Conservation (phyloP, 2,329 filamentous ascomycete genomes). For the Diaporthe sp. region DNA sequence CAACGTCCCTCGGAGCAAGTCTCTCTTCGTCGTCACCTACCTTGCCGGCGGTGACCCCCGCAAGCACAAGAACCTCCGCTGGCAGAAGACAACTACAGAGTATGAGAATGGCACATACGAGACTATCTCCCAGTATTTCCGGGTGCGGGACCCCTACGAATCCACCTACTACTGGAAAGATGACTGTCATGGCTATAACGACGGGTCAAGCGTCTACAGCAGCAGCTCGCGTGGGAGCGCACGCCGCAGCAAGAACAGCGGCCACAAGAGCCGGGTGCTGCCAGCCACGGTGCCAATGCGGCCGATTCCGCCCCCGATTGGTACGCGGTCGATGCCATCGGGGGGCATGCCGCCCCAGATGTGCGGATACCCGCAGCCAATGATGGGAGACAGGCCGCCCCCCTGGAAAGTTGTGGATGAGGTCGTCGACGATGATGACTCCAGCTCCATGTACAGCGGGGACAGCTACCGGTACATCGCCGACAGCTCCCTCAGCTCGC, state of each 20-base stretch:
- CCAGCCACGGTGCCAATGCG: conserved; percentile 15
- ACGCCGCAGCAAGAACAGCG: conserved; percentile 30
- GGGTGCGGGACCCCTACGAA: conserved; percentile 35
- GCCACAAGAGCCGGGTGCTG: background rate
- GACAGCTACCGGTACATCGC: conserved; percentile 22
- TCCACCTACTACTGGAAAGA: conserved; percentile 29
- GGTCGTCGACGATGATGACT: conserved; percentile 22
- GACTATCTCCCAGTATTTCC: conserved; percentile 21
- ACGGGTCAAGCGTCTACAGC: conserved; percentile 24
- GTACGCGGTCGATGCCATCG: background rate
- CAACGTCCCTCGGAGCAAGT: conserved; percentile 28
- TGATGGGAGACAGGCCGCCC: conserved; percentile 8
- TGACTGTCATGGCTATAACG: conserved; percentile 22
- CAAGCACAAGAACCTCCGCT: conserved; percentile 34
- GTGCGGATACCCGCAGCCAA: background rate
- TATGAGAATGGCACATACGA: conserved; percentile 31
- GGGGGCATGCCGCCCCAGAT: conserved; percentile 11
- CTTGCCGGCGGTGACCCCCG: conserved; percentile 36
- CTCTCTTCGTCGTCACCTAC: conserved; percentile 32
- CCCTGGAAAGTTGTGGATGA: conserved; percentile 11
- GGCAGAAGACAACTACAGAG: conserved; percentile 34
- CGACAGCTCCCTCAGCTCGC: too few relatives aligned
- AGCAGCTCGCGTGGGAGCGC: conserved; percentile 26
- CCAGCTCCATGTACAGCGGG: conserved; percentile 18
- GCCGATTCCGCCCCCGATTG: conserved; percentile 19